Evolutionary conservation across 768 basidiomycete genomes (phyloP), one percentile per base, ranked within the genome.

Genomic region (Leccinum disarticulatum): DNA sequence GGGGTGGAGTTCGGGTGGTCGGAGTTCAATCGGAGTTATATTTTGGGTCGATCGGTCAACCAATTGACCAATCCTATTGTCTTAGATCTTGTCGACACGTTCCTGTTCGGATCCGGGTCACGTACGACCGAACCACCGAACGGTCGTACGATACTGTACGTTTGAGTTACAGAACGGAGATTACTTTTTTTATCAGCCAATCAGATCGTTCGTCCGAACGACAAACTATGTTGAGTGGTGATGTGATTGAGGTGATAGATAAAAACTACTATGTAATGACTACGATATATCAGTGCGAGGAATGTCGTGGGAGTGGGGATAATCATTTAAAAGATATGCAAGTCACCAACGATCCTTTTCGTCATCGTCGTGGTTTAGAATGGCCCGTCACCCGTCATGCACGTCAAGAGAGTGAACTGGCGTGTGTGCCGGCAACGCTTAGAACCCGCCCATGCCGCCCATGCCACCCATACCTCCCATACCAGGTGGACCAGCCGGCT

Each of bases 381-480:
- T 11, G 28, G 30, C 30, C 9, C 15, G 41, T 43, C 41, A 19
- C n/a, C 22, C 3, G 47, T 36, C 31, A 53, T 36, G 22, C 19
- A 46, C 19, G 43, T 11, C 11, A 19, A 46, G 2, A 8, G 17
- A 22, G 22, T 19, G 13, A 4, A 25, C 22, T 22, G 43, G 22
- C 11, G 46, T 3, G 11, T 38, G 41, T 19, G 41, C n/a, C 19
- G 41, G 41, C 41, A 17, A 48, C 15, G 33, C 62, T 74, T 70
- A 80, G 73, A 80, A 81, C 22, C 80, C 80, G 17, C 79, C 80
- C 82, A 84, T 85, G 27, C 79, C 78, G 17, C 77, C 77, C 81
- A 83, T 83, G 4, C 84, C 84, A 5, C 82, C 81, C 81, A 85
- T 87, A 7, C 84, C 85, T 1, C 82, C 82, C 82, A 84, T 84